Percentiles rank a stretch among this genome's conserved stretches.
Evolutionary conservation across 345 rosid genomes (phyloP).

Genomic region (Psidium guajava): DNA sequence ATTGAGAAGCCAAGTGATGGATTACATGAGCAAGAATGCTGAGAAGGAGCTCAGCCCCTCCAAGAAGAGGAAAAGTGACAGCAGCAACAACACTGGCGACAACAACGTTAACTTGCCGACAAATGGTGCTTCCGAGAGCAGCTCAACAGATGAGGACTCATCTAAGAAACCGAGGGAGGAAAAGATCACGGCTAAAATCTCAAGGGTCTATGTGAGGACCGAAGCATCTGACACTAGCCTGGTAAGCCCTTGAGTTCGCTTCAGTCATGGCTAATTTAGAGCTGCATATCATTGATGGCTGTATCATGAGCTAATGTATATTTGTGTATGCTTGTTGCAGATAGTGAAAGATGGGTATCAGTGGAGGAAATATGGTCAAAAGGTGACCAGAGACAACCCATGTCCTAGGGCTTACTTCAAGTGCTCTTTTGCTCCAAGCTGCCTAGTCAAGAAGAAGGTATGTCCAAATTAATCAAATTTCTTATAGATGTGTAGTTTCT

Average conservation of each 20-base stretch:
- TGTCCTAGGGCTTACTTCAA: constrained; percentile 97
- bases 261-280: neutral
- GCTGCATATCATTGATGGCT: neutral
- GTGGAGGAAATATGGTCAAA: constrained; percentile 99
- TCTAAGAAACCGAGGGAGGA: constrained; percentile 76
- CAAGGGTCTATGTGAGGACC: constrained; percentile 46
- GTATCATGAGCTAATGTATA: neutral
- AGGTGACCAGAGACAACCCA: constrained; percentile 98
- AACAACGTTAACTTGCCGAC: constrained; percentile 11
- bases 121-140: constrained; percentile 66
- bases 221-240: constrained; percentile 70
- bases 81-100: constrained; percentile 17
- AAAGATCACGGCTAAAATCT: constrained; percentile 54
- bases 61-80: constrained; percentile 69
- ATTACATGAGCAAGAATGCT: constrained; percentile 35
- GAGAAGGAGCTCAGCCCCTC: constrained; percentile 35
- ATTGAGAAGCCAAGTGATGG: constrained; percentile 46
- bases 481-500: neutral
- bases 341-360: constrained; percentile 96
- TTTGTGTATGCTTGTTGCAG: constrained; percentile 14
- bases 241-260: constrained; percentile 27
- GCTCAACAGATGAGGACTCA: constrained; percentile 84
- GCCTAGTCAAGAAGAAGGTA: constrained; percentile 98
- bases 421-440: constrained; percentile 91
- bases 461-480: neutral